These are phyloP conservation scores for Candida andamanensis DNA, from an alignment of 805 yeast species.

Conservation along the genomic window DNA sequence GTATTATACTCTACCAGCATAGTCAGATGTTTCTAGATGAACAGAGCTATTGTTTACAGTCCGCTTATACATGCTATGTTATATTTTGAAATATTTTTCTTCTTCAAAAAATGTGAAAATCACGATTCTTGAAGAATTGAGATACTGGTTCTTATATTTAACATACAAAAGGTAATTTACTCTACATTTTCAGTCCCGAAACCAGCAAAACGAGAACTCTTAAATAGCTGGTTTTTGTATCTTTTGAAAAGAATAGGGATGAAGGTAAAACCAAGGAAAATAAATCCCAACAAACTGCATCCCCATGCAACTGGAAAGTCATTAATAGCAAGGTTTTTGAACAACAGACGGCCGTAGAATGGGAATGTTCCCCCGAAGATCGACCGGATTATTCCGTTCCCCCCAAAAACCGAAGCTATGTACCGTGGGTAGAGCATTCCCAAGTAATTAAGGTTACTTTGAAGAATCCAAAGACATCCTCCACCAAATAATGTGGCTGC, in stretches of 20 bases:
- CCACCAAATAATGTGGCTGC: conserved; percentile 37
- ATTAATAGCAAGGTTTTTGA: conserved; percentile 41
- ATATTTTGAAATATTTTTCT: too few species aligned
- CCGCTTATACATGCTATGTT: too few species aligned
- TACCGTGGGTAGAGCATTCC: conserved; percentile 44
- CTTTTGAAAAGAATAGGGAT: conserved; percentile 65
- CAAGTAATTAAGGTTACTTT: conserved; percentile 44
- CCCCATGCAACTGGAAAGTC: conserved; percentile 59
- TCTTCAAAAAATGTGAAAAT: too few species aligned
- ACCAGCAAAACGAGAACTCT: too few species aligned
- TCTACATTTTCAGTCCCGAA: too few species aligned
- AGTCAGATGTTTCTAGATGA: too few species aligned
- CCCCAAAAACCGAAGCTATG: conserved; percentile 54
- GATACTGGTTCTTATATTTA: too few species aligned
- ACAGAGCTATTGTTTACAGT: too few species aligned
- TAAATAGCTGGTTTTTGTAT: too few species aligned
- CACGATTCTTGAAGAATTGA: too few species aligned
- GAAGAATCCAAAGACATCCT: conserved; percentile 43
- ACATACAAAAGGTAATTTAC: too few species aligned
- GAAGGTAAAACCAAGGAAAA: conserved; percentile 66
- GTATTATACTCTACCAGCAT: too few species aligned
- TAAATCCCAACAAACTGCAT: conserved; percentile 55
- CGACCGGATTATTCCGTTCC: conserved; percentile 46
- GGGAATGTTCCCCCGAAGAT: conserved; percentile 55
- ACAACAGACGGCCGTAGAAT: conserved; percentile 58